Evolutionary conservation across 1,284 basidiomycete genomes (phyloP).

Genomic region (Volvariella volvacea): DNA sequence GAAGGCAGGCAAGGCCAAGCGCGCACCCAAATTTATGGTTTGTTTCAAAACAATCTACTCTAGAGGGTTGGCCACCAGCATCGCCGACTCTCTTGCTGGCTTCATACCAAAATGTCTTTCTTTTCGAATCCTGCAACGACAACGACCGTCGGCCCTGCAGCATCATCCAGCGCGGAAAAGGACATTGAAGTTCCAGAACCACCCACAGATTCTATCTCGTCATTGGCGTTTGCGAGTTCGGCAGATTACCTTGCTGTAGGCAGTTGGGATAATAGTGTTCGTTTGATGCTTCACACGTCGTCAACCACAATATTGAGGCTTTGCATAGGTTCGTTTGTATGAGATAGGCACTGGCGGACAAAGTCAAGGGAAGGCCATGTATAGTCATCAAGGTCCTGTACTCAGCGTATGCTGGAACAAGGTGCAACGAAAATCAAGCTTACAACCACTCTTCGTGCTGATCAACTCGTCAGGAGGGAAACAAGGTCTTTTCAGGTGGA

Average conservation of each 20-base stretch:
- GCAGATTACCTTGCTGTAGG: slow-evolving; percentile 71
- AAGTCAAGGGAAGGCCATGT: slow-evolving; percentile 77
- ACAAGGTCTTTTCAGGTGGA: slow-evolving; percentile 79
- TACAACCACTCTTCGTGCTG: not conserved
- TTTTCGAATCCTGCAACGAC: slow-evolving; percentile 19
- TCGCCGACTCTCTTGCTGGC: not conserved
- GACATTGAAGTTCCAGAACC: slow-evolving; percentile 74
- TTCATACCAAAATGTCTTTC: slow-evolving; percentile 6
- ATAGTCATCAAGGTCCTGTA: slow-evolving; percentile 78
- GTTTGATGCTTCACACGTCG: slow-evolving; percentile 13
- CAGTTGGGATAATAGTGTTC: slow-evolving; percentile 75
- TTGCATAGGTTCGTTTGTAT: slow-evolving; percentile 50
- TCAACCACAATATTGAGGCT: not conserved
- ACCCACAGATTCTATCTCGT: slow-evolving; percentile 70
- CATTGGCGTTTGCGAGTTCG: slow-evolving; percentile 55
- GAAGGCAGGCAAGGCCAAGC: no score
- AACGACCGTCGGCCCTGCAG: slow-evolving; percentile 12
- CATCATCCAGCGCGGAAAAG: slow-evolving; percentile 35
- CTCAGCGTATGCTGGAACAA: slow-evolving; percentile 82
- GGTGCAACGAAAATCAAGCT: slow-evolving; percentile 31
- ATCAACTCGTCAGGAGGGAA: slow-evolving; percentile 52
- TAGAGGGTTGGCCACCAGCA: no score
- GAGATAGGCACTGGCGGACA: slow-evolving; percentile 52
- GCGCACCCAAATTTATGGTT: no score
- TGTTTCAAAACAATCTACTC: no score